These are phyloP conservation scores for Przewalskia tangutica DNA, from an alignment of 257 asterid species.

Conservation along the genomic window DNA sequence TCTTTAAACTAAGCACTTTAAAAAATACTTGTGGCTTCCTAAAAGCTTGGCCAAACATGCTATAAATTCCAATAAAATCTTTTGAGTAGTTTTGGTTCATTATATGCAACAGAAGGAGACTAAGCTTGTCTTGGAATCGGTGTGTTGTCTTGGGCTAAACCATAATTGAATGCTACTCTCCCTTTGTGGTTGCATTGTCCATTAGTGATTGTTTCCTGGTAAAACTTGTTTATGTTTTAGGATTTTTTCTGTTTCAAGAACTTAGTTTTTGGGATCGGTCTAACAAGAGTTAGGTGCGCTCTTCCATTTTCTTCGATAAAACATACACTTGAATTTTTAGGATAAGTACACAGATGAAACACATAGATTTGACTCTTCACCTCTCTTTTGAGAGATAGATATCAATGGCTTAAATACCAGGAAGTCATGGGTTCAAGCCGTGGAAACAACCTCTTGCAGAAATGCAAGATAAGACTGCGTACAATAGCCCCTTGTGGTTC, in stretches of 20 bases:
- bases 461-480: no score
- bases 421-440: no score
- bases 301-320: neutral
- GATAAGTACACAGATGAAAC: neutral
- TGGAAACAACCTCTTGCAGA: no score
- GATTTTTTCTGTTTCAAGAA: neutral
- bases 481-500: no score
- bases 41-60: neutral
- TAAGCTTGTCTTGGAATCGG: neutral
- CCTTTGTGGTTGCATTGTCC: neutral
- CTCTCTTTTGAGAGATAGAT: neutral
- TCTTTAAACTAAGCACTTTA: neutral
- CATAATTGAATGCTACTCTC: neutral
- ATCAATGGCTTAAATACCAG: neutral
- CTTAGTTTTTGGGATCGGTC: neutral
- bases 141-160: neutral
- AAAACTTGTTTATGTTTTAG: neutral
- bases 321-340: neutral
- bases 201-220: neutral
- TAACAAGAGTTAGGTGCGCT: neutral
- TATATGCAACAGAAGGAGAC: neutral
- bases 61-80: neutral
- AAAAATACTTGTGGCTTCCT: neutral
- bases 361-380: neutral
- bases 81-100: neutral